Base-by-base conservation (phyloP, 805 yeast species). In the Teunomyces aglyptinius region DNA sequence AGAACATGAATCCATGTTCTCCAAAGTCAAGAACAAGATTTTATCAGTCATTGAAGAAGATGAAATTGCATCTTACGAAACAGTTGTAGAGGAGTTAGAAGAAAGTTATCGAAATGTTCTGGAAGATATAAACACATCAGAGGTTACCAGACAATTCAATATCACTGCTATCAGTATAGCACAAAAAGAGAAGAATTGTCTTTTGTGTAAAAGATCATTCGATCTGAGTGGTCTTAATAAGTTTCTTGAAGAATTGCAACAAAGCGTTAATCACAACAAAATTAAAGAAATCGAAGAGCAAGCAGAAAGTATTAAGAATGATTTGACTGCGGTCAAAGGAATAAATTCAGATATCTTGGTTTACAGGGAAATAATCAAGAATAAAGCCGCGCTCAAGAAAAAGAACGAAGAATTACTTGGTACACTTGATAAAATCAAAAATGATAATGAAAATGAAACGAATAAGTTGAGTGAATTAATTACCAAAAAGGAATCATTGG, bases 171-270 rank as follows among this genome's bases (percentile, higher is more conserved):
- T 86, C 8, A 77, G 80, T 26, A 63, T 77, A 34, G 94, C 96
- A 0, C 66, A 79, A 22, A 57, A 60, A 3, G 73, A 77, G 6
- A 75, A 82, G 8, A 71, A 78, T 41, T 92, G 97, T 63, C 67
- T 83, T 36, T 67, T 91, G 38, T 92, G 98, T 63, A 78, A 79
- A 15, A 73, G 96, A 43, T 71, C 76, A 10, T 86, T 90, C 64
- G 77, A 77, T 12, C 70, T 68, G 7, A 56, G 58, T 1, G 70
- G 64, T n/a, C 53, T 67, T 18, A 47, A 56, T 1, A 48, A 45
- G 4, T 72, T 72, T 41, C 44, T 68, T 4, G 48, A 43, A 6
- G 61, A 61, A n/a, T 51, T 71, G 13, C 52, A 63, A 41, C 52
- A 55, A 3, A 68, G 63, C 43, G 58, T 70, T 15, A 57, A 61